Base-by-base conservation (phyloP, 2,329 filamentous ascomycete species). In the Blastomyces gilchristii region DNA sequence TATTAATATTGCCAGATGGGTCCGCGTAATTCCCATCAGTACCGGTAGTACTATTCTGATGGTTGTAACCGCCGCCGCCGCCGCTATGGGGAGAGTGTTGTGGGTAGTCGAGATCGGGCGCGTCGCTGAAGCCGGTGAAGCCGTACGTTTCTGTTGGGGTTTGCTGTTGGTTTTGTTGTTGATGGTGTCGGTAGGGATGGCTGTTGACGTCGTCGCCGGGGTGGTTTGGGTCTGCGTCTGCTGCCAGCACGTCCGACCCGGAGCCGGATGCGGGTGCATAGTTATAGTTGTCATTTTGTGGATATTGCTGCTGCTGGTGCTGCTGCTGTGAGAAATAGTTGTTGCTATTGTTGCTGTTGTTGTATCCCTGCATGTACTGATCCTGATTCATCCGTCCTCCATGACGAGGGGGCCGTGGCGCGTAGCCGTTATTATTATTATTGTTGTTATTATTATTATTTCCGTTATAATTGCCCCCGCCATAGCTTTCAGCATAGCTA, bases 251-350 rank as follows among this genome's bases (percentile, higher is more conserved):
- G 63, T 96, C 91, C 70, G 86, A 89, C 28, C 86, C 87, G 12
- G 86, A 85, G 22, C 71, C 73, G 3, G 64, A 87, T 14, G 89
- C 91, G 47, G 88, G 88, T 54, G 95, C 88, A 1, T 43, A 41
- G 18, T 91, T 96, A 74, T 96, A 41, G 12, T 91, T 96, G 74
- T 96, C 91, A 75, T 93, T 90, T 1, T 90, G 94, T 67, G 85
- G 86, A 68, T 93, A 87, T 73, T 92, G 88, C 25, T 72, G 45
- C 69, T 69, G 43, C 18, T 61, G 62, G 5, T n/a, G 47, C 2
- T 93, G 87, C 73, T 92, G 88, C 31, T 34, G 31, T 5, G 31
- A 3, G 31, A 6, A 78, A 65, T 83, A 14, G 79, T 25, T 77
- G 77, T 25, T 72, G 63, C 78, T 74, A 28, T 58, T 41, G 61